phyloP scores from a whole-genome alignment of 768 basidiomycete genomes.

The Xerocomus potaroensis region DNA sequence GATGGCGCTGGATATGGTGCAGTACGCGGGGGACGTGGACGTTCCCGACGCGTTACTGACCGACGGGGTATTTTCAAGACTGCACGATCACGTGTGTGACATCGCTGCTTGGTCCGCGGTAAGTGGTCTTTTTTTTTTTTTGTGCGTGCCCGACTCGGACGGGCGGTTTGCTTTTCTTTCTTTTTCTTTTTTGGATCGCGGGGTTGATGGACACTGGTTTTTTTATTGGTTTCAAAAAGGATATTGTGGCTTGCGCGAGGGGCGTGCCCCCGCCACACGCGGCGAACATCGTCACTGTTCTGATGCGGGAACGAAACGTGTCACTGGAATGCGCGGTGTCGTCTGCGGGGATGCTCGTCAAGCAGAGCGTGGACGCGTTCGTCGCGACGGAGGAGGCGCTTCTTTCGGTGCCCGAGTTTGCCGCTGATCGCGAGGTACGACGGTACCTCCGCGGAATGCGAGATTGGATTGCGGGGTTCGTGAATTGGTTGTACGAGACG shows the following conservation, averaged over 20 bases:
- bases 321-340: constrained; percentile 45
- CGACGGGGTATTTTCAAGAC: constrained; percentile 25
- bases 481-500: constrained; percentile 66
- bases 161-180: too few relatives aligned
- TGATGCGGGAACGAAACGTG: constrained; percentile 41
- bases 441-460: constrained; percentile 48
- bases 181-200: too few relatives aligned
- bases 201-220: too few relatives aligned
- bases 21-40: constrained; percentile 46
- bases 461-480: constrained; percentile 52
- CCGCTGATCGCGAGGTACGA: constrained; percentile 24
- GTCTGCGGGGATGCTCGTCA: constrained; percentile 21
- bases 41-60: constrained; percentile 31
- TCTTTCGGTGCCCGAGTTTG: constrained; percentile 9
- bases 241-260: constrained; percentile 52
- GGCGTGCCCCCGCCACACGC: constrained; percentile 34
- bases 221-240: too few relatives aligned
- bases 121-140: constrained; percentile 8
- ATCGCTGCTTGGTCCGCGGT: constrained; percentile 55
- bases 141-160: background rate
- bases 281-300: constrained; percentile 48
- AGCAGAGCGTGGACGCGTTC: constrained; percentile 29
- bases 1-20: constrained; percentile 49
- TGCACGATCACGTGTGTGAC: constrained; percentile 43
- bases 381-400: constrained; percentile 22